Conservation (phyloP, 1,284 basidiomycete species). For the Austroboletus olivaceoglutinosus region DNA sequence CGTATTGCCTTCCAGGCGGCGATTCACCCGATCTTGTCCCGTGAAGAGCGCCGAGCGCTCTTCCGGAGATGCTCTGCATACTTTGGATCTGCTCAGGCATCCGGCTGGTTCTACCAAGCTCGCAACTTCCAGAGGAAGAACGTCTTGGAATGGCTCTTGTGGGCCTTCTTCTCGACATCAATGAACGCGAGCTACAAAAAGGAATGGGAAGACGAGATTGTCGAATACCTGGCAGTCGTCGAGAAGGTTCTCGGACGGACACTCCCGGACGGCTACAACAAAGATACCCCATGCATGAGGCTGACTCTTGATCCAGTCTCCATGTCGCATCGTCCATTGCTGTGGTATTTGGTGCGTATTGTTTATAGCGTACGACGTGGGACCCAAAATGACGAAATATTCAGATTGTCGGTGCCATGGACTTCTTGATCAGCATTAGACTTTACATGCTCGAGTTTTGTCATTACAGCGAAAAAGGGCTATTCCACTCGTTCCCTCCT, state of each 20-base stretch:
- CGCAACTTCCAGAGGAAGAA: conserved; percentile 45
- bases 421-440: conserved; percentile 41
- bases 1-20: conserved; percentile 38
- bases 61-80: conserved; percentile 47
- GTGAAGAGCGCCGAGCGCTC: conserved; percentile 45
- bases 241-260: conserved; percentile 39
- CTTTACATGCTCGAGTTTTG: conserved; percentile 48
- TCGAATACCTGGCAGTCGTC: conserved; percentile 41
- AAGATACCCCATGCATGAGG: conserved; percentile 45
- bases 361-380: not conserved
- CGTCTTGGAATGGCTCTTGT: conserved; percentile 60
- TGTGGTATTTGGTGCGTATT: conserved; percentile 59
- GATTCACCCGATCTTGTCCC: conserved; percentile 39
- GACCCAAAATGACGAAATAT: not conserved
- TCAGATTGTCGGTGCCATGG: conserved; percentile 55
- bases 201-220: conserved; percentile 49
- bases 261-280: conserved; percentile 40
- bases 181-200: conserved; percentile 27
- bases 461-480: conserved; percentile 46
- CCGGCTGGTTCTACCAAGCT: conserved; percentile 54
- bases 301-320: conserved; percentile 55
- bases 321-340: conserved; percentile 52
- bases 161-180: conserved; percentile 53
- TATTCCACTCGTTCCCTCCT: conserved; percentile 50
- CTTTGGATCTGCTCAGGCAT: conserved; percentile 28